Evolutionary conservation across 768 basidiomycete genomes (phyloP), one percentile per base, ranked within the genome.

Genomic region (Collybia nuda): DNA sequence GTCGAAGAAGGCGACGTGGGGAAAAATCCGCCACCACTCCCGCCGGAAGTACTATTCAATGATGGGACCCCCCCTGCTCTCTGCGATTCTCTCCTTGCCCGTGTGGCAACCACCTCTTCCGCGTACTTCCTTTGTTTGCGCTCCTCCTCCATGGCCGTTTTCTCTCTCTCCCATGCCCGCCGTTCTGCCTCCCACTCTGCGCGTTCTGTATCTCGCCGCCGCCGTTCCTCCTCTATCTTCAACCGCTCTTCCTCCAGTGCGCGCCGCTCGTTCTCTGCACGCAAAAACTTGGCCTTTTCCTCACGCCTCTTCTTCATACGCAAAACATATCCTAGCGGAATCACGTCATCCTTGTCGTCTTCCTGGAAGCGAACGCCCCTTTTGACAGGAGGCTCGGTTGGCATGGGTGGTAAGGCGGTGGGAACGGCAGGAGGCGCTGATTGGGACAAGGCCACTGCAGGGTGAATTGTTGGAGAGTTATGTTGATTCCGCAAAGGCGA

Each of bases 281-380:
- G 77, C 58, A 89, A 70, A 57, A 88, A 86, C 39, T 67, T 77
- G 39, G 82, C 84, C 70, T 86, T 86, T 67, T 87, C 82, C 65
- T 85, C 86, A 39, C 84, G 82, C 58, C 81, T 81, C 73, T 84
- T 85, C 71, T 83, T 85, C 64, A 79, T 78, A 47, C 85, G 84
- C 60, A 88, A 69, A n/a, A 84, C 78, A 60, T 90, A 80, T 15
- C 79, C 81, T 36, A 89, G 69, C 2, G 89, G 89, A 55, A 87
- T 73, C 45, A 73, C 72, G 62, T 90, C 87, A 37, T 88, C 86
- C 52, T 80, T 82, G 59, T 80, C 79, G 57, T 81, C 79, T 56
- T 85, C 83, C 24, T 76, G 81, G 53, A 87, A 86, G 39, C 84
- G 78, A 7, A 86, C 86, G 8, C 83, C 82, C 35, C 83, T 78